A percentile compares a stretch with the other conserved stretches of the same genome.
phyloP scores from a whole-genome alignment of 345 rosid species.

The Excoecaria agallocha region DNA sequence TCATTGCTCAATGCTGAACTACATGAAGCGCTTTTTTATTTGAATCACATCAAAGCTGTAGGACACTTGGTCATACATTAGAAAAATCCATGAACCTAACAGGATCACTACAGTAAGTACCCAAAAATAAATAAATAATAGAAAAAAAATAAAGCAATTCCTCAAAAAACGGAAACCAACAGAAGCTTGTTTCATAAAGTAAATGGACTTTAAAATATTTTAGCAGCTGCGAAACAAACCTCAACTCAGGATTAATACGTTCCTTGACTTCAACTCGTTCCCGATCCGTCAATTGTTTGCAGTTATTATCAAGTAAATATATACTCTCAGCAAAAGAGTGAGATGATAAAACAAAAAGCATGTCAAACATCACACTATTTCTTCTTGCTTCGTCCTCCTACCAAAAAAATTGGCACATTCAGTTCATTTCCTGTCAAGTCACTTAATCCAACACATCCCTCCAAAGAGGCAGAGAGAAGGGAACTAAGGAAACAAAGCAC shows the following conservation, averaged over 20 bases:
- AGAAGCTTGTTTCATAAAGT: neutral
- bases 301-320: constrained; percentile 57
- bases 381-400: constrained; percentile 83
- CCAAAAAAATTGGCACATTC: constrained; percentile 12
- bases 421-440: neutral
- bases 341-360: constrained; percentile 73
- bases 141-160: neutral
- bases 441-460: neutral
- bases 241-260: constrained; percentile 58
- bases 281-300: constrained; percentile 45
- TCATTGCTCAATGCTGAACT: neutral
- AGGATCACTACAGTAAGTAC: neutral
- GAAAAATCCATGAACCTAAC: neutral
- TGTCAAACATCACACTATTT: constrained; percentile 69
- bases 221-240: constrained; percentile 47
- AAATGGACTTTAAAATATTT: neutral
- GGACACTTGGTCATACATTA: neutral
- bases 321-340: constrained; percentile 75
- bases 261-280: constrained; percentile 50
- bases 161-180: neutral
- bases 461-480: neutral
- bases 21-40: too few species aligned
- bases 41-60: neutral
- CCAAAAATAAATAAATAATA: neutral
- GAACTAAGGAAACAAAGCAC: neutral